These are phyloP conservation scores for Aspergillus neotritici DNA, from an alignment of 2,329 filamentous ascomycete species.

Conservation along the genomic window DNA sequence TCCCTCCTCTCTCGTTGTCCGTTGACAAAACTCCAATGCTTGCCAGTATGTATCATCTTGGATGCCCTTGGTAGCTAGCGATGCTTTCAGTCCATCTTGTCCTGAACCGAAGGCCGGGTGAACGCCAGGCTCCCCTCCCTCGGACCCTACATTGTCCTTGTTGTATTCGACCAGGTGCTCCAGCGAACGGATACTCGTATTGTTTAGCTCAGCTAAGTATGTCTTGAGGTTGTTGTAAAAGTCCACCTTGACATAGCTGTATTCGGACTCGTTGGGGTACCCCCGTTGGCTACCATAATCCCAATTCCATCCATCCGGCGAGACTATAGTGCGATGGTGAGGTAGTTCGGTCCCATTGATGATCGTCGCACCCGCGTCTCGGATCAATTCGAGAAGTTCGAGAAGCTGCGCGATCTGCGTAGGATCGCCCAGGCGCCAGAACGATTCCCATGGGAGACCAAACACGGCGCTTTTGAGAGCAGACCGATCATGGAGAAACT, in stretches of 20 bases:
- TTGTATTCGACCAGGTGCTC: conserved; percentile 63
- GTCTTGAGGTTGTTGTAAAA: conserved; percentile 57
- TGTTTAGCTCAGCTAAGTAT: conserved; percentile 59
- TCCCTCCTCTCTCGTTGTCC: conserved; percentile 56
- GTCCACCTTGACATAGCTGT: conserved; percentile 63
- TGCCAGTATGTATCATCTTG: conserved; percentile 62
- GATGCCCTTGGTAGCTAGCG: conserved; percentile 54
- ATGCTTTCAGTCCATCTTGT: conserved; percentile 65
- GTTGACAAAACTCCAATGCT: conserved; percentile 58
- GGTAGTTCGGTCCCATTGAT: conserved; percentile 66
- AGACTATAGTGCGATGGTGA: conserved; percentile 56
- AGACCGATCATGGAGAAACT: conserved; percentile 50
- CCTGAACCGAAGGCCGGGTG: conserved; percentile 63
- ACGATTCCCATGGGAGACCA: conserved; percentile 65
- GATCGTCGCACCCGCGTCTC: conserved; percentile 59
- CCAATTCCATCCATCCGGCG: conserved; percentile 67
- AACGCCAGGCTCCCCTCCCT: conserved; percentile 59
- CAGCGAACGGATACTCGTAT: conserved; percentile 55
- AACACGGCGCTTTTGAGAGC: conserved; percentile 59
- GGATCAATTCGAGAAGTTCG: conserved; percentile 49
- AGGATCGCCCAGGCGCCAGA: conserved; percentile 59
- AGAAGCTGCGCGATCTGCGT: conserved; percentile 53
- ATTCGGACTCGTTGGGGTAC: conserved; percentile 67
- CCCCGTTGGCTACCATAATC: conserved; percentile 60
- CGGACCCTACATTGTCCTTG: conserved; percentile 57